Conservation (phyloP, 2,329 filamentous ascomycete species). For the Zasmidium citrigriseum region DNA sequence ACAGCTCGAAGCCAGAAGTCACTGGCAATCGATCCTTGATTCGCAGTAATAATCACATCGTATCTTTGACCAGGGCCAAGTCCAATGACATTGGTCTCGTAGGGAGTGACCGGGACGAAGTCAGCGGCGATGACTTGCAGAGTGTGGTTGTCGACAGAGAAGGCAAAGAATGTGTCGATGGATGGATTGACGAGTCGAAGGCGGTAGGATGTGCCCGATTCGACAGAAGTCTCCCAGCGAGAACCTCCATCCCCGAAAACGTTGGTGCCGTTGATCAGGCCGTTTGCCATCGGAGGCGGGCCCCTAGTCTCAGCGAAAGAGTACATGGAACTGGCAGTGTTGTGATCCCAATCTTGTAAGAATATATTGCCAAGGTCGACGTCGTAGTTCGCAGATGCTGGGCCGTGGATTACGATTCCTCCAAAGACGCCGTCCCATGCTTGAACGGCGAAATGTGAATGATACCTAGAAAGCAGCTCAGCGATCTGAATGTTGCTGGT, state of each 20-base stretch:
- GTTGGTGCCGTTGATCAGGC: conserved; percentile 42
- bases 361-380: conserved; percentile 57
- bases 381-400: conserved; percentile 59
- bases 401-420: conserved; percentile 61
- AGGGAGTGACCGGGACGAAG: conserved; percentile 34
- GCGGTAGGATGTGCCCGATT: conserved; percentile 41
- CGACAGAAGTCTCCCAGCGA: conserved; percentile 15
- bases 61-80: conserved; percentile 40
- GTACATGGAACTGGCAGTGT: conserved; percentile 29
- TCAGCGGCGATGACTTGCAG: conserved; percentile 36
- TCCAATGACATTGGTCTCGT: conserved; percentile 22
- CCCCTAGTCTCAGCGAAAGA: conserved; percentile 20
- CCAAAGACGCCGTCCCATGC: conserved; percentile 61
- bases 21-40: conserved; percentile 27
- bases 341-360: conserved; percentile 40
- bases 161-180: conserved; percentile 43
- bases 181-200: conserved; percentile 47
- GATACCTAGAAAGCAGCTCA: conserved; percentile 42
- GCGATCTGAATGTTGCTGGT: background rate
- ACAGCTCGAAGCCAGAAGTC: conserved; percentile 38
- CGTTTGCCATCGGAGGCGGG: conserved; percentile 43
- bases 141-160: conserved; percentile 33
- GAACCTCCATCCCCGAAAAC: conserved; percentile 6
- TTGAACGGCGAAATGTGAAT: conserved; percentile 57
- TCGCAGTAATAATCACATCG: conserved; percentile 39